Evolutionary conservation across 345 rosid genomes (phyloP), one percentile per base, ranked within the genome.

Genomic region (Lagerstroemia speciosa): DNA sequence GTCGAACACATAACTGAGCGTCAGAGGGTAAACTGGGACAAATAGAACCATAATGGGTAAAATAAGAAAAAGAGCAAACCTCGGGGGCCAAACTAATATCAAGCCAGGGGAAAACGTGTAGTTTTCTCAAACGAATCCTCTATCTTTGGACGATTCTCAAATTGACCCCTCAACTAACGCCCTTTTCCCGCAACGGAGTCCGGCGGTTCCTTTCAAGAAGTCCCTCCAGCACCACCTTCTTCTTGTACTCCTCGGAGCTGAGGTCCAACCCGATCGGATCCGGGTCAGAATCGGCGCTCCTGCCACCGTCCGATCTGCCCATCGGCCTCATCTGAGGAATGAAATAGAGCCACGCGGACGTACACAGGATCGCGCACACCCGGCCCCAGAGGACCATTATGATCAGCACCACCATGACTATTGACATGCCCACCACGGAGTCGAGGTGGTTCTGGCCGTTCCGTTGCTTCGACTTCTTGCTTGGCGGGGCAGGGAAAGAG

Each of bases 151-250:
- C 24, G 5, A 27, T 20, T 52, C 57, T 19, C 5, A 52, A 52
- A 52, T 52, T 52, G 24, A 52, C 27, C 57, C 57, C 27, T 52
- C 22, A 52, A 52, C 26, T 52, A 52, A n/a, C 57, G 20, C 27
- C 57, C 4, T 11, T 52, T 52, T 52, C 57, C 57, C 57, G 57
- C 57, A 52, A 52, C 57, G 27, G 20, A 33, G 72, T 67, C 66
- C 84, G 80, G 69, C 73, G 85, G 55, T 74, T 78, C 66, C 96
- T 85, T 31, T 84, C 81, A 22, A 89, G 91, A 74, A 92, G 71
- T 24, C 96, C 98, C 26, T 85, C 89, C 77, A 88, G 60, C 65
- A 88, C 83, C 78, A 90, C 91, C 73, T 71, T 87, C 79, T 76
- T 86, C 74, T 84, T 84, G 31, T 78, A 74, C 64, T 82, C 87